Conservation (phyloP, 2,329 filamentous ascomycete genomes). For the Tolypocladium amazonense region DNA sequence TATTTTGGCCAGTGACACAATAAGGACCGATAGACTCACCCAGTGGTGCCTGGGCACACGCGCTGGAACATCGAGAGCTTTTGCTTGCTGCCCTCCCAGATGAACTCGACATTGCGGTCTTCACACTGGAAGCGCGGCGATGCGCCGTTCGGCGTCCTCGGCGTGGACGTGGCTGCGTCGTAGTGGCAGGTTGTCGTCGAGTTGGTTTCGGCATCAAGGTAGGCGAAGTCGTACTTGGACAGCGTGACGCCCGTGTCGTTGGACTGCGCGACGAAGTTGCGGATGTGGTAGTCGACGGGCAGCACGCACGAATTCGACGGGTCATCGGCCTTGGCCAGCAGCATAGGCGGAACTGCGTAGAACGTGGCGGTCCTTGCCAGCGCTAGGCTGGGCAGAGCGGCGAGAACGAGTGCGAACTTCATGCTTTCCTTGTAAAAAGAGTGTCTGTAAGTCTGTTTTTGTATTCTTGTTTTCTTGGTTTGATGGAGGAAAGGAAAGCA, state of each 20-base stretch:
- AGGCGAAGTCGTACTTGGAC: slow-evolving; percentile 27
- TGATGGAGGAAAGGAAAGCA: background rate
- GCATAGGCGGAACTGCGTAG: slow-evolving; percentile 15
- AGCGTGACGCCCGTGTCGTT: slow-evolving; percentile 22
- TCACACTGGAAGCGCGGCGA: slow-evolving; percentile 32
- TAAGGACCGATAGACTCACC: slow-evolving; percentile 17
- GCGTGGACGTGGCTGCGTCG: slow-evolving; percentile 28
- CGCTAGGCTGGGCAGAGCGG: slow-evolving; percentile 7
- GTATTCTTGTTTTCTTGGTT: background rate
- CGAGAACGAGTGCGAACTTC: slow-evolving; percentile 3
- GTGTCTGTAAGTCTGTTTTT: background rate
- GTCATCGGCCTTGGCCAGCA: slow-evolving; percentile 14
- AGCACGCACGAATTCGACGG: slow-evolving; percentile 20
- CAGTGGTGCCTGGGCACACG: slow-evolving; percentile 25
- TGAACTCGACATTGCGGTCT: slow-evolving; percentile 28
- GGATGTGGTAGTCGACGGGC: slow-evolving; percentile 27
- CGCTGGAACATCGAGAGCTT: slow-evolving; percentile 33
- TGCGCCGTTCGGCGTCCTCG: slow-evolving; percentile 18
- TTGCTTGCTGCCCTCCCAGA: slow-evolving; percentile 20
- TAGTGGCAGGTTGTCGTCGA: slow-evolving; percentile 30
- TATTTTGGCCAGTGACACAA: background rate
- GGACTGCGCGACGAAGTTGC: slow-evolving; percentile 23
- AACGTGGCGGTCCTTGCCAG: slow-evolving; percentile 11
- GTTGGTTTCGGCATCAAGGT: slow-evolving; percentile 26
- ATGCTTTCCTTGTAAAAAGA: background rate